These are phyloP conservation scores for Houttuynia cordata DNA, from an alignment of 164 flowering plant genomes.

Conservation along the genomic window DNA sequence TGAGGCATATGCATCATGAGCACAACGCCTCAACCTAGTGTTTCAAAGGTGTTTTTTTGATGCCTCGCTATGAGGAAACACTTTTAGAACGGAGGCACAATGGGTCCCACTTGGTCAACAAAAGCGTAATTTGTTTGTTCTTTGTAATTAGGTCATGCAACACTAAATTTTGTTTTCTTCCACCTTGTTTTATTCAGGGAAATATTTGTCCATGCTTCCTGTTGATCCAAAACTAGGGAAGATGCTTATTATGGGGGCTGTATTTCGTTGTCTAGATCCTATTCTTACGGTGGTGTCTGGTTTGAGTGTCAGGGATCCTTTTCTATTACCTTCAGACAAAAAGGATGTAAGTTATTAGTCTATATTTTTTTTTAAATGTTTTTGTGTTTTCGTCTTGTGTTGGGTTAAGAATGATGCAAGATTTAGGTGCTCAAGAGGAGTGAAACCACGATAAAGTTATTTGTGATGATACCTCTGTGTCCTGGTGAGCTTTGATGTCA, in stretches of 20 bases:
- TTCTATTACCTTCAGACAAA: slow-evolving; percentile 93
- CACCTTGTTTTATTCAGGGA: slow-evolving; percentile 29
- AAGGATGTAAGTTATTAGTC: slow-evolving; percentile 58
- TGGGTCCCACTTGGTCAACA: neutral
- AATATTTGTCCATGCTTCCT: slow-evolving; percentile 81
- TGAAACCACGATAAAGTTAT: too few species aligned
- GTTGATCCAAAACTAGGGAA: slow-evolving; percentile 98
- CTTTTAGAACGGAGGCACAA: too few species aligned
- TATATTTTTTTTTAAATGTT: neutral
- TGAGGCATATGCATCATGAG: too few species aligned
- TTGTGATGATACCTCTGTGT: too few species aligned
- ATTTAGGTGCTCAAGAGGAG: neutral
- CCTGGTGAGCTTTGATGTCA: too few species aligned
- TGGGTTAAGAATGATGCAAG: neutral
- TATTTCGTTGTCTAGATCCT: slow-evolving; percentile 92
- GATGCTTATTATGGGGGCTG: slow-evolving; percentile 94
- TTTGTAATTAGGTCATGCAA: neutral
- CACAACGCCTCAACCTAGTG: too few species aligned
- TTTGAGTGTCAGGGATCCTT: slow-evolving; percentile 93
- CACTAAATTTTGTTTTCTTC: neutral
- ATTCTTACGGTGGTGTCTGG: slow-evolving; percentile 86
- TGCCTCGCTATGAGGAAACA: too few species aligned
- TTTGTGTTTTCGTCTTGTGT: neutral
- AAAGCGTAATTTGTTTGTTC: neutral
- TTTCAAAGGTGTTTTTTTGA: too few species aligned